Evolutionary conservation across 2,329 filamentous ascomycete species (phyloP).

Genomic region (Fusarium stilboides): DNA sequence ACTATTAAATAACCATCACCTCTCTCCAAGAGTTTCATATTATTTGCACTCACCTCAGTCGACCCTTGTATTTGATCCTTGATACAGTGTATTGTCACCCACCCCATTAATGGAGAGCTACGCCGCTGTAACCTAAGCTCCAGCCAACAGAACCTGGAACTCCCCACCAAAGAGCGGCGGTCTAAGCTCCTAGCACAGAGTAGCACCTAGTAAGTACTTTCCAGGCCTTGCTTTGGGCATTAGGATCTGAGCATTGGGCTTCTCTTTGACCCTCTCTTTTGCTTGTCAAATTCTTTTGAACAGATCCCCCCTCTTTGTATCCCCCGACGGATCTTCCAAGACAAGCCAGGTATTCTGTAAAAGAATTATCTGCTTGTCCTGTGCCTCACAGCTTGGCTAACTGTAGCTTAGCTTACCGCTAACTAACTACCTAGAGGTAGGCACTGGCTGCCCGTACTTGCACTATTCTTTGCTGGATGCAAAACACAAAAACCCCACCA

Average conservation of each 20-base stretch:
- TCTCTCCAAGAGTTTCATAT: neutral
- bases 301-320: neutral
- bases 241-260: constrained; percentile 33
- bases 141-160: constrained; percentile 25
- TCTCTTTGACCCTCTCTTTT: constrained; percentile 29
- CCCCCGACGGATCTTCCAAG: neutral
- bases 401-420: constrained; percentile 41
- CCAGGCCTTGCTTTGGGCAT: constrained; percentile 29
- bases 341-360: neutral
- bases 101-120: constrained; percentile 31
- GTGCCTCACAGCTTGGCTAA: constrained; percentile 9
- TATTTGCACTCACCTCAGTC: neutral
- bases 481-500: constrained; percentile 52
- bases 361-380: constrained; percentile 1
- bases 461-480: constrained; percentile 30
- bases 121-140: constrained; percentile 28
- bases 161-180: constrained; percentile 32
- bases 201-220: constrained; percentile 12
- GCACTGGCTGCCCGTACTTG: neutral
- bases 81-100: constrained; percentile 39
- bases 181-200: constrained; percentile 30
- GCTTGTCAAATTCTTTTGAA: constrained; percentile 6
- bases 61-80: constrained; percentile 25
- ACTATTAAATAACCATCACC: no score
- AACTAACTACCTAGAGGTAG: constrained; percentile 9